Evolutionary conservation across 441 rosid genomes (phyloP), one percentile per base, ranked within the genome.

Genomic region (Erodium texanum): DNA sequence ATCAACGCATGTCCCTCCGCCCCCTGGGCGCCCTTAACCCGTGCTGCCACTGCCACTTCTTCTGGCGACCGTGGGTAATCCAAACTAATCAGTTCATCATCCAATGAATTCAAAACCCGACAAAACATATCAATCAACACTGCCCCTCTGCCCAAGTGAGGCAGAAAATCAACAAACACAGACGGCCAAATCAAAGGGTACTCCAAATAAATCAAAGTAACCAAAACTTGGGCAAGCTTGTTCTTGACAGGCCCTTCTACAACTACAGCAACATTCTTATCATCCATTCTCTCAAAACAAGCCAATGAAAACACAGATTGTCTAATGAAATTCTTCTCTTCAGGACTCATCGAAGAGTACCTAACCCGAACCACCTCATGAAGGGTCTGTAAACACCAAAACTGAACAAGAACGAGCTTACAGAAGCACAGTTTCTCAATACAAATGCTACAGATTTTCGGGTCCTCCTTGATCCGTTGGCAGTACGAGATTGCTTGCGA

Each of bases 141-240:
- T 7, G 76, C 64, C 0, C 99, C 97, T 78, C 87, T 87, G 68
- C 76, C 83, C 76, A 91, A 70, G 56, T 82, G 81, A 12, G 64
- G 79, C 83, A 93, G 79, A 66, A 85, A 83, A 77, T 93, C 96
- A 64, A 89, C 76, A 78, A 93, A 93, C 66, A 88, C 89, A 0
- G 95, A 86, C 0, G 96, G 73, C 97, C 97, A 93, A 71, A 81
- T 73, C 70, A 73, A 71, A 0, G 99, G 99, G 73, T 93, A 93
- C 76, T 93, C 97, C 14, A 87, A 85, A 75, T 84, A 89, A 73
- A 93, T 86, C 84, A 93, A 72, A 66, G 91, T 87, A 69, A 86
- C 95, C 77, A 93, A 76, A 71, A 91, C 89, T 82, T 91, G 97
- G 68, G 97, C 96, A 73, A 93, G 96, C 84, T 93, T 93, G 71